phyloP scores from a whole-genome alignment of 2,329 filamentous ascomycete genomes.

The Trichoderma brevicompactum region DNA sequence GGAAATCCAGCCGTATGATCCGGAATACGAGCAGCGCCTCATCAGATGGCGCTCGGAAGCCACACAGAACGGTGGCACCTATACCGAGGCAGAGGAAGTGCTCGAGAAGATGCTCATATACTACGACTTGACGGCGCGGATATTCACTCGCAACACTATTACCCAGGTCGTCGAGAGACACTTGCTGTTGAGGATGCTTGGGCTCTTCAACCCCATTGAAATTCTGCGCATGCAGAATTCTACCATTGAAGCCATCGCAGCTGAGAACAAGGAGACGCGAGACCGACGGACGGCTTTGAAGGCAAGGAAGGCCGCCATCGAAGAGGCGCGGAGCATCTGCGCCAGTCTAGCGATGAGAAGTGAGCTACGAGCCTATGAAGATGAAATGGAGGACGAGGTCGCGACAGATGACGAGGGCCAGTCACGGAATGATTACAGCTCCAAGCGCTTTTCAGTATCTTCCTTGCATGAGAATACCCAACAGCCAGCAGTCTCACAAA shows the following conservation, averaged over 20 bases:
- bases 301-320: slow-evolving; percentile 54
- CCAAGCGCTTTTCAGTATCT: slow-evolving; percentile 29
- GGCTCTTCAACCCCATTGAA: slow-evolving; percentile 57
- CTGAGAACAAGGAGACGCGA: slow-evolving; percentile 58
- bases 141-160: slow-evolving; percentile 57
- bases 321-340: slow-evolving; percentile 55
- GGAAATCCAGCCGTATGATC: slow-evolving; percentile 58
- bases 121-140: slow-evolving; percentile 57
- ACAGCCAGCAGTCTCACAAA: slow-evolving; percentile 32
- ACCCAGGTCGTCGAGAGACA: slow-evolving; percentile 58
- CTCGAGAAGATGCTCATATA: slow-evolving; percentile 61
- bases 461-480: slow-evolving; percentile 28
- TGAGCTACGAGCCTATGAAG: slow-evolving; percentile 49
- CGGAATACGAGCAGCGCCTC: slow-evolving; percentile 57
- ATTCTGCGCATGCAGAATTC: slow-evolving; percentile 52
- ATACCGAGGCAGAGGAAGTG: slow-evolving; percentile 57
- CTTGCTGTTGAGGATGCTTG: slow-evolving; percentile 55
- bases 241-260: slow-evolving; percentile 55
- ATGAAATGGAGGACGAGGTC: slow-evolving; percentile 40
- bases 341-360: slow-evolving; percentile 58
- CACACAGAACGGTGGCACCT: slow-evolving; percentile 50
- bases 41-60: slow-evolving; percentile 51
- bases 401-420: slow-evolving; percentile 41
- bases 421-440: slow-evolving; percentile 19
- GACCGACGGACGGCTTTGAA: slow-evolving; percentile 54